Conservation (phyloP, 2,329 filamentous ascomycete species). For the Beauveria varroae region DNA sequence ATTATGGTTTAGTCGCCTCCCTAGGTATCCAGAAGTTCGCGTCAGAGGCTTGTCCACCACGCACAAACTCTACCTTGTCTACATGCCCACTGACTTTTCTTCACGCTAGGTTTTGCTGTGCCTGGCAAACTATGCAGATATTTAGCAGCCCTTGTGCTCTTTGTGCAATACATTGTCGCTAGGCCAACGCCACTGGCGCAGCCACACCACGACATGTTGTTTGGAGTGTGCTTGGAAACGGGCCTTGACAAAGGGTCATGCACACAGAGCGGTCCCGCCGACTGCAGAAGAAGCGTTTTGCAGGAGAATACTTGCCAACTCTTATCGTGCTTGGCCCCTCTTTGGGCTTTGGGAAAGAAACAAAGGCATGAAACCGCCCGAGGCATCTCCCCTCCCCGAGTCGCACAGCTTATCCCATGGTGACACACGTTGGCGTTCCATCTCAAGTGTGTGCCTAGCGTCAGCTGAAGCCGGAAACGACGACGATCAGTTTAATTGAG, state of each 20-base stretch:
- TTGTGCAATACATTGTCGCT: neutral
- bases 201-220: neutral
- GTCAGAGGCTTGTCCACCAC: neutral
- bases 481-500: neutral
- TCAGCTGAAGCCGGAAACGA: neutral
- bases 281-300: neutral
- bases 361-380: neutral
- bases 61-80: neutral
- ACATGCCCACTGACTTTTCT: neutral
- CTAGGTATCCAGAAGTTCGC: neutral
- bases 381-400: neutral
- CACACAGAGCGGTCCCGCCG: neutral
- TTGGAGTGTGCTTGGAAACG: neutral
- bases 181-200: neutral
- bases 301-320: neutral
- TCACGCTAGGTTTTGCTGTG: no score
- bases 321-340: neutral
- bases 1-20: neutral
- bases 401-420: neutral
- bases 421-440: conserved; percentile 1
- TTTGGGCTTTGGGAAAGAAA: neutral
- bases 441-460: conserved; percentile 2
- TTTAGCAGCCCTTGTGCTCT: neutral
- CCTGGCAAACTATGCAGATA: no score
- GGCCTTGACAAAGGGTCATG: neutral